Conservation (phyloP, 352 stramenopile genomes). For the Globisporangium carolinianum region DNA sequence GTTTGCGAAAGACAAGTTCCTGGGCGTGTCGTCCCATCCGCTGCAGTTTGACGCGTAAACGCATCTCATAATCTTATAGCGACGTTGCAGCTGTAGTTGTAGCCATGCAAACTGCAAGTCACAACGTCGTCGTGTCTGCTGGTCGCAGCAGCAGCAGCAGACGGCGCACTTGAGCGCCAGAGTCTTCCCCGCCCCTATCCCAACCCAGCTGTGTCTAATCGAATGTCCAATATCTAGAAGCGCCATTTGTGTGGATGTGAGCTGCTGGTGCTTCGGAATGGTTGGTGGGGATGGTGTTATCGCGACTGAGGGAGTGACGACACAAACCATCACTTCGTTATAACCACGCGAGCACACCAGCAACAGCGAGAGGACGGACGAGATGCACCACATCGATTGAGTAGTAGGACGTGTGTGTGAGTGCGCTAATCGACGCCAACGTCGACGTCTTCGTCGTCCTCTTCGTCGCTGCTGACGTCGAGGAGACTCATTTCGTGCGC, state of each 20-base stretch:
- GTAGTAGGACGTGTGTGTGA: background rate
- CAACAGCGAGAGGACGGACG: background rate
- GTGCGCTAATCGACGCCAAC: conserved; percentile 33
- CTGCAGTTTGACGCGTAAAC: conserved; percentile 40
- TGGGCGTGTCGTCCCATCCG: conserved; percentile 56
- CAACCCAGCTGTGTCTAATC: no score
- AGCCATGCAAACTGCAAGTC: no score
- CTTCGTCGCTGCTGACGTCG: conserved; percentile 83
- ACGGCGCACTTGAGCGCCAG: no score
- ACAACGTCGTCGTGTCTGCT: no score
- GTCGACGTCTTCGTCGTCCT: conserved; percentile 51
- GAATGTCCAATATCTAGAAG: no score
- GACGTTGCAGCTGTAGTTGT: no score
- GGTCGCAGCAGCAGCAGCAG: no score
- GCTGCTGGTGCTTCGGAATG: no score
- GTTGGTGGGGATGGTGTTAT: no score
- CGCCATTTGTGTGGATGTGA: no score
- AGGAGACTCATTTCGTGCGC: conserved; percentile 61
- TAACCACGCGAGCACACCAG: background rate
- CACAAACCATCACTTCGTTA: background rate
- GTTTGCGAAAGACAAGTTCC: conserved; percentile 80
- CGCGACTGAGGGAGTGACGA: background rate
- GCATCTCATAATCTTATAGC: background rate
- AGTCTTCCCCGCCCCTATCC: no score
- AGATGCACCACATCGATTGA: background rate